A percentile compares a stretch with the other conserved stretches of the same genome.
Conservation (phyloP, 2,329 filamentous ascomycete species). For the Pezicula rhizophila region DNA sequence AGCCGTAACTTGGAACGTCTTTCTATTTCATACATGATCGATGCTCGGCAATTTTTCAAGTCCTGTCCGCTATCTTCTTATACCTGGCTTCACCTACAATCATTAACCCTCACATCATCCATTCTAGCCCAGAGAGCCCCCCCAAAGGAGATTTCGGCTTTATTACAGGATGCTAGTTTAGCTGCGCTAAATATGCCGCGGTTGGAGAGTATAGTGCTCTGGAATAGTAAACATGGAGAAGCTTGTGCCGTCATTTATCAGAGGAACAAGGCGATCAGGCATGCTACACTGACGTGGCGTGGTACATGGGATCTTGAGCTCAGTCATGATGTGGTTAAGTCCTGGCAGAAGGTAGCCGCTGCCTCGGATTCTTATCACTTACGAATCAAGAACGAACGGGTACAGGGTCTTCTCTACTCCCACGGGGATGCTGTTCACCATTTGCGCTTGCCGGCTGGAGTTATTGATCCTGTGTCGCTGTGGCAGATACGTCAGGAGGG, state of each 20-base stretch:
- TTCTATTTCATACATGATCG: constrained; percentile 24
- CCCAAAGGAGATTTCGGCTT: constrained; percentile 11
- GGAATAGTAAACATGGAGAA: constrained; percentile 26
- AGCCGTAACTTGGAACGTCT: constrained; percentile 25
- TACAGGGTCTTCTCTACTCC: constrained; percentile 17
- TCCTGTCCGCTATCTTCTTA: constrained; percentile 17
- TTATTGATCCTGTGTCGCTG: constrained; percentile 27
- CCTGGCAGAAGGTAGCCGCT: constrained; percentile 19
- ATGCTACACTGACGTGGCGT: constrained; percentile 26
- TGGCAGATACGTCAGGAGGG: constrained; percentile 17
- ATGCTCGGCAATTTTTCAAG: constrained; percentile 25
- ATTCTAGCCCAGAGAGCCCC: constrained; percentile 16
- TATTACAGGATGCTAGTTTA: constrained; percentile 21
- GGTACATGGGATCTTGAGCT: constrained; percentile 28
- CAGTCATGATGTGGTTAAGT: constrained; percentile 19
- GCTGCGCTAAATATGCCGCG: constrained; percentile 26
- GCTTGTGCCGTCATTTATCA: constrained; percentile 30
- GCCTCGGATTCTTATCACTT: constrained; percentile 18
- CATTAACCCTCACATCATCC: constrained; percentile 30
- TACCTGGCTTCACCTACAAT: constrained; percentile 26
- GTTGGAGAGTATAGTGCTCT: constrained; percentile 28
- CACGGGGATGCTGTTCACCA: constrained; percentile 29
- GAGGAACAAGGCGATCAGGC: constrained; percentile 7
- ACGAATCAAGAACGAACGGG: constrained; percentile 18
- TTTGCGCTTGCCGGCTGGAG: constrained; percentile 26